Evolutionary conservation across 768 basidiomycete species (phyloP).

Genomic region (Pluteus cervinus): DNA sequence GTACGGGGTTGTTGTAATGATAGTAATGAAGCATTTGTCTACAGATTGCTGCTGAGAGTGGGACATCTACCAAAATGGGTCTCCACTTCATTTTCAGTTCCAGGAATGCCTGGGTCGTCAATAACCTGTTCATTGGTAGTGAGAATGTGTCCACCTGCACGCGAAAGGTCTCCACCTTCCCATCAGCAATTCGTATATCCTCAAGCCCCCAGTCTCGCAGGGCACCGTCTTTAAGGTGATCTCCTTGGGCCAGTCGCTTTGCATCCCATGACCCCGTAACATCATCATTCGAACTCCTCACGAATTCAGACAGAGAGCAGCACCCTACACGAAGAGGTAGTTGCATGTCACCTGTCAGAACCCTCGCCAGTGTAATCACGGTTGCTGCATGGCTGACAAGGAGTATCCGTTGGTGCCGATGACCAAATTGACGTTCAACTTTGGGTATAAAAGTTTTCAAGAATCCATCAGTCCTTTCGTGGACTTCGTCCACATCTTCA

Average conservation of each 20-base stretch:
- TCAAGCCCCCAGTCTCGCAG: slow-evolving; percentile 80
- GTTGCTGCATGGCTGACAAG: slow-evolving; percentile 76
- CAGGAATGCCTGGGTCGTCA: slow-evolving; percentile 64
- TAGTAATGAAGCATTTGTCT: slow-evolving; percentile 4
- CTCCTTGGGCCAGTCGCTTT: slow-evolving; percentile 44
- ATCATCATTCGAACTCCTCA: slow-evolving; percentile 19
- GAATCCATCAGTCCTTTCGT: slow-evolving; percentile 51
- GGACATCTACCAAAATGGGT: slow-evolving; percentile 51
- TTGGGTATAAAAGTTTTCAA: slow-evolving; percentile 44
- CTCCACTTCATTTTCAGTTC: slow-evolving; percentile 56
- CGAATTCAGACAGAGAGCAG: slow-evolving; percentile 61
- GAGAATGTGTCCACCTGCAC: slow-evolving; percentile 3
- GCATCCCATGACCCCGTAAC: slow-evolving; percentile 42
- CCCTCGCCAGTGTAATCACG: slow-evolving; percentile 56
- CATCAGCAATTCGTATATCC: slow-evolving; percentile 54
- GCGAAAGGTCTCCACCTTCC: slow-evolving; percentile 38
- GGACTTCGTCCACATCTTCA: slow-evolving; percentile 58
- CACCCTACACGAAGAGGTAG: slow-evolving; percentile 65
- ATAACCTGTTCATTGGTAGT: slow-evolving; percentile 43
- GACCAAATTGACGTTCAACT: slow-evolving; percentile 44
- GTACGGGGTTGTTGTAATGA: background rate
- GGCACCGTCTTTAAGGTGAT: slow-evolving; percentile 52
- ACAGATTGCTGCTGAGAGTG: slow-evolving; percentile 35
- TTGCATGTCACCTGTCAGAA: slow-evolving; percentile 46
- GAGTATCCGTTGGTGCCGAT: slow-evolving; percentile 45